phyloP scores from a whole-genome alignment of 2,329 filamentous ascomycete species.

The Claviceps sp. region DNA sequence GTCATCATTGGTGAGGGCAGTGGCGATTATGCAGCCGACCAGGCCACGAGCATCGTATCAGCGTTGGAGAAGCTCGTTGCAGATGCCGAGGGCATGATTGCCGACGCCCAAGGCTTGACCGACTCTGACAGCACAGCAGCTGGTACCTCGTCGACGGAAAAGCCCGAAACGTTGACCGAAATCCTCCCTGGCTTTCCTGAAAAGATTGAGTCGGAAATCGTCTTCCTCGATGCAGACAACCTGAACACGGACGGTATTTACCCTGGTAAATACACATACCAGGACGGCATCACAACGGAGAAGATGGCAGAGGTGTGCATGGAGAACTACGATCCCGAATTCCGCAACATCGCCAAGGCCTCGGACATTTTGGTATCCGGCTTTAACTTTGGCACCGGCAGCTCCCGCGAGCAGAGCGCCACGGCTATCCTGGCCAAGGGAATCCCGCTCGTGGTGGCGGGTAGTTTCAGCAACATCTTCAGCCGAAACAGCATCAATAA shows the following conservation, averaged over 20 bases:
- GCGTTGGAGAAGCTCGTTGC: constrained; percentile 58
- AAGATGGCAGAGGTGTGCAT: constrained; percentile 86
- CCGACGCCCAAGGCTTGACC: constrained; percentile 35
- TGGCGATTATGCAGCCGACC: constrained; percentile 38
- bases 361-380: constrained; percentile 76
- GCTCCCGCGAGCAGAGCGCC: constrained; percentile 60
- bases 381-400: constrained; percentile 79
- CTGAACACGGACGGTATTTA: constrained; percentile 1
- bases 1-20: constrained; percentile 60
- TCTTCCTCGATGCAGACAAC: background rate
- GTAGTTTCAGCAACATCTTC: constrained; percentile 79
- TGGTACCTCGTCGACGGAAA: background rate
- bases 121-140: background rate
- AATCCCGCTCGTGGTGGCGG: constrained; percentile 68
- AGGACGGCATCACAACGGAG: constrained; percentile 63
- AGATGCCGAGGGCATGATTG: constrained; percentile 52
- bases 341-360: constrained; percentile 46
- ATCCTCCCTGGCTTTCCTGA: constrained; percentile 5
- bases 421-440: constrained; percentile 73
- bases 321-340: constrained; percentile 78
- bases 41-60: constrained; percentile 44
- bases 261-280: constrained; percentile 70
- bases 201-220: background rate
- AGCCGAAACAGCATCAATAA: constrained; percentile 69
- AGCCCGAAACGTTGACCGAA: constrained; percentile 6